These are phyloP conservation scores for Rubus parviflorus DNA, from an alignment of 306 rosid genomes.

Conservation along the genomic window DNA sequence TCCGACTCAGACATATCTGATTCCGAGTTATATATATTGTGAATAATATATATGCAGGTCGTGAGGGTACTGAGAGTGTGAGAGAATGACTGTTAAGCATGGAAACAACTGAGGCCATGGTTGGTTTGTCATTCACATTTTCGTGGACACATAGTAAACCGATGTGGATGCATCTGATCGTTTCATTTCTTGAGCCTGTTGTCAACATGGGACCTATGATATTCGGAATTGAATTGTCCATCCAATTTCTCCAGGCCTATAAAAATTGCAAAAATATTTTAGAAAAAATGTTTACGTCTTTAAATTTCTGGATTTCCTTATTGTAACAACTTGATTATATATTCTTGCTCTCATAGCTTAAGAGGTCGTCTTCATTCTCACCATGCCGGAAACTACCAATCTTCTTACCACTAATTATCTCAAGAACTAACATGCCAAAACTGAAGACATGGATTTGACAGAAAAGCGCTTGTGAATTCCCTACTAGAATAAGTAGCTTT, in stretches of 20 bases:
- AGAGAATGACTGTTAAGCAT: neutral
- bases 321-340: no score
- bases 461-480: neutral
- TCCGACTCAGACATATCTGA: neutral
- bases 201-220: neutral
- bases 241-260: slow-evolving; percentile 28
- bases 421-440: slow-evolving; percentile 21
- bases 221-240: neutral
- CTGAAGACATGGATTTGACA: slow-evolving; percentile 24
- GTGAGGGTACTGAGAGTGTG: neutral
- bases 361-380: neutral
- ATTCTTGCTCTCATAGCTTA: slow-evolving; percentile 9
- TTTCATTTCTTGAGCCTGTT: slow-evolving; percentile 2
- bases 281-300: neutral
- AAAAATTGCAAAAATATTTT: neutral
- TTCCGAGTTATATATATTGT: neutral
- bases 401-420: neutral
- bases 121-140: slow-evolving; percentile 7
- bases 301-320: no score
- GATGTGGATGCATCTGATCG: slow-evolving; percentile 6
- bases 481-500: no score
- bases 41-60: neutral
- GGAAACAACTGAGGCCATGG: neutral
- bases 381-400: neutral
- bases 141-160: slow-evolving; percentile 15